A percentile compares a stretch with the other conserved stretches of the same genome.
Evolutionary conservation across 129 eudicot species (phyloP).

Genomic region (Lactuca sativa): DNA sequence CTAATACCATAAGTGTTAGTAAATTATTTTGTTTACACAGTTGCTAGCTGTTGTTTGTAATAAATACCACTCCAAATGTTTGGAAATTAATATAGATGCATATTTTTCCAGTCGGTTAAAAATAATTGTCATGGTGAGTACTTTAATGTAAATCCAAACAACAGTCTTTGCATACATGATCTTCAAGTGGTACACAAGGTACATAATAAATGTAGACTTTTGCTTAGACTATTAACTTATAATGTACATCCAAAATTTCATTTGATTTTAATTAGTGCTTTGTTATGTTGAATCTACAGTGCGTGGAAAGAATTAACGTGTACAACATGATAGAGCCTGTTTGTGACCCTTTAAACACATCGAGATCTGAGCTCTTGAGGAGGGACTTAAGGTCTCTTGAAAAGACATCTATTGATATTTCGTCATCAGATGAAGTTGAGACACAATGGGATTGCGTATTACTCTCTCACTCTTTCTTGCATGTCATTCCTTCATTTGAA

Average conservation of each 20-base stretch:
- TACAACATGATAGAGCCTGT: slow-evolving; percentile 30
- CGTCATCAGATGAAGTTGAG: slow-evolving; percentile 6
- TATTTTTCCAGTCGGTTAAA: slow-evolving; percentile 22
- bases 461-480: background rate
- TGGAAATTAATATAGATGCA: background rate
- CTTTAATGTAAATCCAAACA: slow-evolving; percentile 31
- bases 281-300: background rate
- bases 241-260: background rate
- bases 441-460: slow-evolving; percentile 23
- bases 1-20: background rate
- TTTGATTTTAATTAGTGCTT: background rate
- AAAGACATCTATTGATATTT: background rate
- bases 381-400: slow-evolving; percentile 13
- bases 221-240: too few relatives aligned
- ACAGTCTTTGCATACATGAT: slow-evolving; percentile 22
- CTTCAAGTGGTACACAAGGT: slow-evolving; percentile 26
- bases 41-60: too few relatives aligned
- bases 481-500: too few relatives aligned
- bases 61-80: background rate
- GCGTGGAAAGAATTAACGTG: slow-evolving; percentile 11
- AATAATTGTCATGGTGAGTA: slow-evolving; percentile 34
- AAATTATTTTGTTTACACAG: too few relatives aligned
- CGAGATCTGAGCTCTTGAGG: background rate
- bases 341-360: slow-evolving; percentile 11
- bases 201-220: background rate